These are phyloP conservation scores for Magnaporthiopsis poae DNA, from an alignment of 2,329 filamentous ascomycete genomes.

Conservation along the genomic window DNA sequence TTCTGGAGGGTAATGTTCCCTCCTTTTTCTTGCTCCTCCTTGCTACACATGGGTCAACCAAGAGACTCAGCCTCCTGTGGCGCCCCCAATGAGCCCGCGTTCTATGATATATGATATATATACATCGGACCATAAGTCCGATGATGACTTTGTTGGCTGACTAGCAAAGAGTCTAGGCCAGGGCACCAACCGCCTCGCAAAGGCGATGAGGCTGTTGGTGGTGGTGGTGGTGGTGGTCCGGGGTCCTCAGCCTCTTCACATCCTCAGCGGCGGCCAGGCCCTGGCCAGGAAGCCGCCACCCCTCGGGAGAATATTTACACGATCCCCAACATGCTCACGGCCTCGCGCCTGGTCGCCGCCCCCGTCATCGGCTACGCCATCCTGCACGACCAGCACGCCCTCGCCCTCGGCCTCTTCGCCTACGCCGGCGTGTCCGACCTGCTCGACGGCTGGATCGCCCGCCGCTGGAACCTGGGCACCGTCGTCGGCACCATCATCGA, in stretches of 20 bases:
- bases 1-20: background rate
- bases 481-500: constrained; percentile 92
- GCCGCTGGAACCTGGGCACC: constrained; percentile 77
- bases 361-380: constrained; percentile 83
- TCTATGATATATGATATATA: no score
- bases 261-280: constrained; percentile 15
- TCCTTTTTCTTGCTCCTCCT: background rate
- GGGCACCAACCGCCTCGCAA: background rate
- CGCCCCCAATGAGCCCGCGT: no score
- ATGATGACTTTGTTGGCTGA: background rate
- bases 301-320: constrained; percentile 88
- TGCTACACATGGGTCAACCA: no score
- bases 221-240: background rate
- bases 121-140: no score
- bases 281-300: background rate
- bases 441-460: constrained; percentile 87
- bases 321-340: constrained; percentile 85
- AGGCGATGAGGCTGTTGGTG: background rate
- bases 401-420: constrained; percentile 75
- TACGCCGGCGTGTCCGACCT: constrained; percentile 89
- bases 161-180: background rate
- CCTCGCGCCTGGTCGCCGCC: constrained; percentile 72
- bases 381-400: constrained; percentile 67
- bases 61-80: background rate
- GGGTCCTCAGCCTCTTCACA: background rate